Evolutionary conservation across 495 filamentous ascomycete genomes (phyloP), one percentile per base, ranked within the genome.

Genomic region (Daldinia loculata): DNA sequence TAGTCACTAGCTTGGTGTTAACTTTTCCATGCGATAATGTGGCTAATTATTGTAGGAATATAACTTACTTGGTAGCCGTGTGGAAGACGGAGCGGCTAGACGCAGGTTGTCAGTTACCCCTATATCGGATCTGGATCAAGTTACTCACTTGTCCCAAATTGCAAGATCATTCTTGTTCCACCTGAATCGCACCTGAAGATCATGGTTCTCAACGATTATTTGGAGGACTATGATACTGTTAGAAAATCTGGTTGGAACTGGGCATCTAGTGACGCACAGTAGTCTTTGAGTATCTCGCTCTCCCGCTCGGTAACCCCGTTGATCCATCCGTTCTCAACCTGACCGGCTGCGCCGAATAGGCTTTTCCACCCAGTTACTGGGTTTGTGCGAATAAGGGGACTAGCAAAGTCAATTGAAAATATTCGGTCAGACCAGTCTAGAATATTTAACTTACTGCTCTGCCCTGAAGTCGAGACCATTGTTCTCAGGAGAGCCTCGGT

Each of bases 331-430:
- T 84, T 80, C 68, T 90, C 87, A 30, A 85, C 81, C 34, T 79
- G 78, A 24, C 74, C 74, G 34, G 86, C 88, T 45, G 88, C 84
- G 6, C 85, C 87, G 69, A 88, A 92, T 8, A 93, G 77, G 14
- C 79, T 83, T 73, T 92, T 92, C 89, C 90, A 92, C 6, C 90
- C 90, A 0, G 90, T 91, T 1, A 92, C 87, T 0, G 91, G 91
- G 71, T 93, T 92, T 8, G 90, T 92, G 3, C 91, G 88, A 36
- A 92, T 81, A 3, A 92, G 84, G 0, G 89, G 88, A 71, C 86
- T 39, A 83, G 8, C 77, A n/a, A 80, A 36, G 88, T 82, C 8
- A 87, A 82, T 6, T 85, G 34, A n/a, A 34, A 51, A 29, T 4
- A 14, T 38, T 29, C n/a, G 19, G 6, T 38, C 34, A 26, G 43